Evolutionary conservation across 371 early-diverging fungal genomes (phyloP).

Genomic region (Actinomortierella wolfii): DNA sequence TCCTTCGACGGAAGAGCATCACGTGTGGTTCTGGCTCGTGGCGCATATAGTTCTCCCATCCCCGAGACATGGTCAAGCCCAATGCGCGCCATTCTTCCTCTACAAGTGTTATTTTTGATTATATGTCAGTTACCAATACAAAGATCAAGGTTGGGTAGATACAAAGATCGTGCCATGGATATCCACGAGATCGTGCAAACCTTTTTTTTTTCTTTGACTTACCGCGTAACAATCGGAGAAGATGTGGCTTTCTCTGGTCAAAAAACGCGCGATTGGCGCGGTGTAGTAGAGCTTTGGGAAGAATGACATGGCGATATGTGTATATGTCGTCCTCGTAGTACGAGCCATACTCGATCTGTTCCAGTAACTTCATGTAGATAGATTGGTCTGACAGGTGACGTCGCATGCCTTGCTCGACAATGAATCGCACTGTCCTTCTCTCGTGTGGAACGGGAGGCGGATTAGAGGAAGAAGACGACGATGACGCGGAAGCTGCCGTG

Average conservation of each 20-base stretch:
- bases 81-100: constrained; percentile 28
- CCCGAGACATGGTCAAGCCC: constrained; percentile 17
- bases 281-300: constrained; percentile 27
- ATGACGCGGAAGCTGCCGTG: too few relatives aligned
- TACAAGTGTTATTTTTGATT: too few relatives aligned
- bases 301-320: constrained; percentile 30
- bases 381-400: background rate
- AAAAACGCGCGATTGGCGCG: background rate
- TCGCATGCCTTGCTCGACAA: background rate
- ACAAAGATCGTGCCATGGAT: too few relatives aligned
- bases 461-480: too few relatives aligned
- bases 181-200: too few relatives aligned
- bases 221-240: constrained; percentile 17
- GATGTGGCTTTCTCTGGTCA: constrained; percentile 1
- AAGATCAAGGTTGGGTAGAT: too few relatives aligned
- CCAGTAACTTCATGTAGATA: background rate
- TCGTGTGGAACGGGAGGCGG: too few relatives aligned
- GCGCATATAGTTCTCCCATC: constrained; percentile 27
- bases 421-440: too few relatives aligned
- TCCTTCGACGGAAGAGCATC: constrained; percentile 27
- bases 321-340: constrained; percentile 15
- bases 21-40: constrained; percentile 44
- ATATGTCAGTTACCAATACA: too few relatives aligned
- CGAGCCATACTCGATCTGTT: constrained; percentile 14
- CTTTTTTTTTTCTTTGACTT: constrained; percentile 2